Evolutionary conservation across 1,139 yeast genomes (phyloP).

Genomic region (Kazachstania sp.): DNA sequence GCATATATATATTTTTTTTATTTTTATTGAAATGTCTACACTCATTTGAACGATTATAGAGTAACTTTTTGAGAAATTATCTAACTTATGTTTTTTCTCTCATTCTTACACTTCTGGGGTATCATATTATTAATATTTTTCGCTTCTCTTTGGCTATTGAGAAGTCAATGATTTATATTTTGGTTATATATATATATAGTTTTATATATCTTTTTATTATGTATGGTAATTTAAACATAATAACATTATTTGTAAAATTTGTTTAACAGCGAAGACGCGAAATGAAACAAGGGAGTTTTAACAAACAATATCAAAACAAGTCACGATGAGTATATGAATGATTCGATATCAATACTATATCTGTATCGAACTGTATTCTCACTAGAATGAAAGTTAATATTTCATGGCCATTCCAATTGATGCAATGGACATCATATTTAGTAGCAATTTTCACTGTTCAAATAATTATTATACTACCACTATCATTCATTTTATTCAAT

Average conservation of each 20-base stretch:
- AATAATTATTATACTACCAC: constrained; percentile 22
- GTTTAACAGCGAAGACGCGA: no score
- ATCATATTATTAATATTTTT: not conserved
- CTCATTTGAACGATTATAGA: no score
- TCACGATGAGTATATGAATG: no score
- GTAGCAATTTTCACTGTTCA: constrained; percentile 17
- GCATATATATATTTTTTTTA: not conserved
- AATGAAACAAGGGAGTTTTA: no score
- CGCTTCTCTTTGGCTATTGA: not conserved
- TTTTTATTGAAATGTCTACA: no score
- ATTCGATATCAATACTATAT: no score
- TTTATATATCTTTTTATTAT: not conserved
- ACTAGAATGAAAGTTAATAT: constrained; percentile 24
- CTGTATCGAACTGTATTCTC: no score
- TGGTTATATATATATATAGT: not conserved
- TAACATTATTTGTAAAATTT: no score
- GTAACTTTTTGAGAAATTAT: not conserved
- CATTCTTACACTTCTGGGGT: not conserved
- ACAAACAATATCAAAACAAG: no score
- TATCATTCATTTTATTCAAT: constrained; percentile 24
- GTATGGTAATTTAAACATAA: no score
- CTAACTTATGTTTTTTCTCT: not conserved
- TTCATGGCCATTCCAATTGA: constrained; percentile 23
- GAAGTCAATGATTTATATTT: not conserved
- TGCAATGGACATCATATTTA: constrained; percentile 25